Conservation (phyloP, 2,329 filamentous ascomycete genomes). For the Bertia moriformis region DNA sequence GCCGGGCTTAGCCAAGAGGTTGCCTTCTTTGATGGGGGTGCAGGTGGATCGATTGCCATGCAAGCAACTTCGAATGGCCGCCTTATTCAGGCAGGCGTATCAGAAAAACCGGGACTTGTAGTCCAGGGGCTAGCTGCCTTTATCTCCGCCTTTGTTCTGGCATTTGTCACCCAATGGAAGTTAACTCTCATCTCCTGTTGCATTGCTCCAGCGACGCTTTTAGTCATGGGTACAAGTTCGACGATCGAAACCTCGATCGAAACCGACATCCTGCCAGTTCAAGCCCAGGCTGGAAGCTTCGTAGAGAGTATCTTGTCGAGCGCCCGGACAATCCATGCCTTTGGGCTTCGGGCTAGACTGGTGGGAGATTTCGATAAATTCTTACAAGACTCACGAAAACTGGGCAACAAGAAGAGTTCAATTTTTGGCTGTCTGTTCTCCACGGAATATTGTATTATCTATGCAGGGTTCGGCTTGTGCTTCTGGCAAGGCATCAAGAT, state of each 20-base stretch:
- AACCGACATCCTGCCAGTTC: slow-evolving; percentile 15
- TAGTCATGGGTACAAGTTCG: slow-evolving; percentile 14
- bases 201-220: slow-evolving; percentile 13
- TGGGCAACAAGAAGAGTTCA: slow-evolving; percentile 21
- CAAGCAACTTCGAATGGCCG: slow-evolving; percentile 28
- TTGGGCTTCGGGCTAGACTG: slow-evolving; percentile 22
- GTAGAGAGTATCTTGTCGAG: slow-evolving; percentile 25
- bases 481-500: slow-evolving; percentile 29
- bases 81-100: slow-evolving; percentile 22
- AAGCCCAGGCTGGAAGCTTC: slow-evolving; percentile 21
- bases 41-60: slow-evolving; percentile 23
- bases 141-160: slow-evolving; percentile 20
- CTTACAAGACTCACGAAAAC: slow-evolving; percentile 17
- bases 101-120: slow-evolving; percentile 22
- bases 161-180: slow-evolving; percentile 25
- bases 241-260: slow-evolving; percentile 18
- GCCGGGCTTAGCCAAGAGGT: slow-evolving; percentile 33
- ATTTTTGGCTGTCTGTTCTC: slow-evolving; percentile 22
- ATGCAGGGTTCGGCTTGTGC: slow-evolving; percentile 23
- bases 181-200: slow-evolving; percentile 22
- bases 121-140: slow-evolving; percentile 22
- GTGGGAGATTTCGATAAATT: slow-evolving; percentile 21
- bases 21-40: slow-evolving; percentile 28
- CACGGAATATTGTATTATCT: slow-evolving; percentile 23
- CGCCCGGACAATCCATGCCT: slow-evolving; percentile 22